Conservation (phyloP, 177 flowering plant genomes). For the Vitis hybrid region DNA sequence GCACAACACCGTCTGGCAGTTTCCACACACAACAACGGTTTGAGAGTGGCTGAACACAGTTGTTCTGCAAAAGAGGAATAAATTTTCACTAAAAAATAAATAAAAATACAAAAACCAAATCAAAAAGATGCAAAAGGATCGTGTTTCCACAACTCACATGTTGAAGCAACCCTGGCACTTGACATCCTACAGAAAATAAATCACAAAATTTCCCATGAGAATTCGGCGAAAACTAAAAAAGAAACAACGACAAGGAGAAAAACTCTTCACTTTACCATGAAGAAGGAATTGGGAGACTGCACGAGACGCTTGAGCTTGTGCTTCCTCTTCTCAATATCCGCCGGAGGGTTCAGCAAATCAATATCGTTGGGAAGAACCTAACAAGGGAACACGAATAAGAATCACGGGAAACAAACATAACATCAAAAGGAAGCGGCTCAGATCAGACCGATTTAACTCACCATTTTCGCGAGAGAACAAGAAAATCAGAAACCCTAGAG, state of each 20-base stretch:
- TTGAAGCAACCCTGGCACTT: conserved; percentile 70
- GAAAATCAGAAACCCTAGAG: neutral
- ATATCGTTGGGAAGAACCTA: conserved; percentile 73
- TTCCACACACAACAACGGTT: conserved; percentile 62
- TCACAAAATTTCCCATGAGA: neutral
- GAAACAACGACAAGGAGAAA: neutral
- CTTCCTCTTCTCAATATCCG: conserved; percentile 76
- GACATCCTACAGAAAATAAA: conserved; percentile 37
- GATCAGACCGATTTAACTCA: neutral
- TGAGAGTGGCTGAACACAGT: conserved; percentile 57
- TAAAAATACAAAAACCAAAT: neutral
- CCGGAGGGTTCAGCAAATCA: conserved; percentile 68
- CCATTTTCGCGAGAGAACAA: neutral
- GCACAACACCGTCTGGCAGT: conserved; percentile 59
- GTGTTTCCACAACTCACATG: conserved; percentile 31
- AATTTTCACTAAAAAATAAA: neutral
- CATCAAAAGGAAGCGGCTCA: neutral
- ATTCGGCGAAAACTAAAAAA: neutral
- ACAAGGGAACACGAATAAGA: too few species aligned
- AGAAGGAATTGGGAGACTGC: conserved; percentile 71
- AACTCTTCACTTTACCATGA: conserved; percentile 46
- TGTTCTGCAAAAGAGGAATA: conserved; percentile 23
- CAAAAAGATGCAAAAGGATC: too few species aligned
- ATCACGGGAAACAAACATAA: too few species aligned
- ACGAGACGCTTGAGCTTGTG: conserved; percentile 85